Percentiles rank a stretch among this genome's conserved stretches.
These are phyloP conservation scores for Suillus spraguei DNA, from an alignment of 768 basidiomycete species.

Conservation along the genomic window DNA sequence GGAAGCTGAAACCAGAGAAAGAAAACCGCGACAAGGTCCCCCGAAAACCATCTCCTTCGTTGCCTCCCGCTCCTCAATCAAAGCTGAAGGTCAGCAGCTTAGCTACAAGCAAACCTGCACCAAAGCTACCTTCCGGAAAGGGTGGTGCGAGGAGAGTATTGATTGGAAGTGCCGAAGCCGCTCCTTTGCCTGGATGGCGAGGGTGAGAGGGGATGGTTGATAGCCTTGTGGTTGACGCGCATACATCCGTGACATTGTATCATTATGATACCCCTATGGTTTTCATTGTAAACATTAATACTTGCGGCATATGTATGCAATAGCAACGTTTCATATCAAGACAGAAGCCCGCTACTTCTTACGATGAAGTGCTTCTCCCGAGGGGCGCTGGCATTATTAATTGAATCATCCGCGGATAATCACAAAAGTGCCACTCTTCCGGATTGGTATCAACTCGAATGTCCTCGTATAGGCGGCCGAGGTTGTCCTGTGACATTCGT, in stretches of 20 bases:
- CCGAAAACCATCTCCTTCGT: constrained; percentile 27
- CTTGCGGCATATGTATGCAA: not conserved
- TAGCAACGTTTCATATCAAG: not conserved
- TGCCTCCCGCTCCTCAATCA: constrained; percentile 21
- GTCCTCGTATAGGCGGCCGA: not conserved
- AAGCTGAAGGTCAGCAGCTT: constrained; percentile 5
- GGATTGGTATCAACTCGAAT: not conserved
- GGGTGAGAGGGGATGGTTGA: constrained; percentile 32
- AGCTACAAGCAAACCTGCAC: constrained; percentile 16
- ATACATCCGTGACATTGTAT: constrained; percentile 12
- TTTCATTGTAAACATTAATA: constrained; percentile 5
- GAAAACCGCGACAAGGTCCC: constrained; percentile 40
- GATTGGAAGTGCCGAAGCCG: constrained; percentile 67
- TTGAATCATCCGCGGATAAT: not conserved
- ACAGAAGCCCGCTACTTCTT: not conserved
- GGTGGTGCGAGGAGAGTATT: constrained; percentile 67
- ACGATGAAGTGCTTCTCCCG: not conserved
- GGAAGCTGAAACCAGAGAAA: constrained; percentile 38
- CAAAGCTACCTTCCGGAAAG: constrained; percentile 38
- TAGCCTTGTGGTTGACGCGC: constrained; percentile 9
- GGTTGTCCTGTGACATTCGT: not conserved
- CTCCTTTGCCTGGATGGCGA: constrained; percentile 51
- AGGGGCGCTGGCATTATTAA: not conserved
- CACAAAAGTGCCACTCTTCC: not conserved
- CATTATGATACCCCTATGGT: not conserved